Conservation (phyloP, 768 basidiomycete genomes). For the Gautieria morchelliformis region DNA sequence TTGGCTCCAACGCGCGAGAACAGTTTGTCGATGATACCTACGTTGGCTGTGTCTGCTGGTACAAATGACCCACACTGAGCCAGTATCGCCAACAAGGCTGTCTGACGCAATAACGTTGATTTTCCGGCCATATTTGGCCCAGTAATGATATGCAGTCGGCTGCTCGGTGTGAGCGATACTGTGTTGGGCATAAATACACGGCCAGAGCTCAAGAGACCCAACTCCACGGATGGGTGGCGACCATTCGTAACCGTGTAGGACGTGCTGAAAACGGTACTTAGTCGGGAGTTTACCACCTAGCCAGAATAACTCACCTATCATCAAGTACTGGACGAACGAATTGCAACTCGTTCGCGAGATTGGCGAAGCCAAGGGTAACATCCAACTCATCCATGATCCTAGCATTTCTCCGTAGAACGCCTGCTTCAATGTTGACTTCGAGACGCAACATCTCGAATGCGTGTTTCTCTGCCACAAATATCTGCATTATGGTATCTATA, state of each 20-base stretch:
- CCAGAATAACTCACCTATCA: constrained; percentile 45
- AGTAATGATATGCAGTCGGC: constrained; percentile 75
- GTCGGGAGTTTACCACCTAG: background rate
- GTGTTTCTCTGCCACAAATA: constrained; percentile 54
- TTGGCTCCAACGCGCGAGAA: constrained; percentile 94
- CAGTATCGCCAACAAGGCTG: constrained; percentile 78
- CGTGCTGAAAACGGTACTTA: constrained; percentile 24
- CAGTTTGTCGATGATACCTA: constrained; percentile 84
- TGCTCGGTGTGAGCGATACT: constrained; percentile 45
- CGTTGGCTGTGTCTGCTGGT: constrained; percentile 68
- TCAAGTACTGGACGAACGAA: constrained; percentile 63
- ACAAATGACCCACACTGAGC: constrained; percentile 93
- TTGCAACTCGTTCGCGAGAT: constrained; percentile 66
- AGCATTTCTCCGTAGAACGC: constrained; percentile 60
- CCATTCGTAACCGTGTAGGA: constrained; percentile 67
- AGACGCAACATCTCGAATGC: constrained; percentile 61
- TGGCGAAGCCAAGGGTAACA: constrained; percentile 71
- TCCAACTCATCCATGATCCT: constrained; percentile 82
- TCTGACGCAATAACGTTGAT: constrained; percentile 86
- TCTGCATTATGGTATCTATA: constrained; percentile 40
- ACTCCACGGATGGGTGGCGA: constrained; percentile 89
- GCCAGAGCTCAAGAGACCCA: constrained; percentile 64
- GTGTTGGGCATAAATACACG: constrained; percentile 83
- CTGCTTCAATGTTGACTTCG: constrained; percentile 53
- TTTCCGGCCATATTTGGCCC: constrained; percentile 97